phyloP scores from a whole-genome alignment of 2,329 filamentous ascomycete species.

The Escovopsis sp. region DNA sequence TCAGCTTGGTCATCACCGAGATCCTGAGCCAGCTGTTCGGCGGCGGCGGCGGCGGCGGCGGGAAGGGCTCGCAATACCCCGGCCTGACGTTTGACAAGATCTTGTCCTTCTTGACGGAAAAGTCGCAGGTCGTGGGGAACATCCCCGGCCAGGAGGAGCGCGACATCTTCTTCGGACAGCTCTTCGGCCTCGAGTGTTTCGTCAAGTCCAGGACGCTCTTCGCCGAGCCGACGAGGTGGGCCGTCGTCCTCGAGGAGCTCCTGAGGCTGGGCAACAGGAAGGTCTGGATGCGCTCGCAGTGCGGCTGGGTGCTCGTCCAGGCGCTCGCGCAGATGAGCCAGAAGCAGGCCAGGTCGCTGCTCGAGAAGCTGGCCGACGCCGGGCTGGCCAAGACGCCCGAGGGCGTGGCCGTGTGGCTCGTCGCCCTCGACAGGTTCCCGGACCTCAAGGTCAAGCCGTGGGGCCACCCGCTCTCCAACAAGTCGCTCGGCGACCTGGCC shows the following conservation, averaged over 20 bases:
- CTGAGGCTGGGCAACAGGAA: constrained; percentile 66
- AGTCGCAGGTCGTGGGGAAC: constrained; percentile 39
- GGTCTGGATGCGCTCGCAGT: constrained; percentile 79
- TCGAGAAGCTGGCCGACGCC: constrained; percentile 46
- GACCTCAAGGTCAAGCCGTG: constrained; percentile 54
- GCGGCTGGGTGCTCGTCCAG: constrained; percentile 67
- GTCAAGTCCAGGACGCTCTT: constrained; percentile 66
- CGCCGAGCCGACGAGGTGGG: constrained; percentile 43
- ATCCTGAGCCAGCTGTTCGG: constrained; percentile 57
- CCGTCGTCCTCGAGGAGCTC: constrained; percentile 54
- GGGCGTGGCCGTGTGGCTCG: constrained; percentile 79
- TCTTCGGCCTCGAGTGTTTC: constrained; percentile 80
- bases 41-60: constrained; percentile 25
- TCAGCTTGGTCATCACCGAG: constrained; percentile 78
- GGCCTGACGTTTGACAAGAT: constrained; percentile 42
- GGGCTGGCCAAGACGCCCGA: constrained; percentile 70
- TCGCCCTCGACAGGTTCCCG: constrained; percentile 49
- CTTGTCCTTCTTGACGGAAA: constrained; percentile 37
- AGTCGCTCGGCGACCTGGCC: constrained; percentile 53
- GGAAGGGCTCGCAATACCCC: constrained; percentile 31
- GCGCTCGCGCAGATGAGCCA: constrained; percentile 48
- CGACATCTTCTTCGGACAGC: constrained; percentile 69
- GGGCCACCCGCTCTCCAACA: constrained; percentile 59
- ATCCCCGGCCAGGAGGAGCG: constrained; percentile 60
- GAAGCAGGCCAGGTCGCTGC: constrained; percentile 43